phyloP scores from a whole-genome alignment of 2,329 filamentous ascomycete species.

The Ilyonectria mors-panacis region DNA sequence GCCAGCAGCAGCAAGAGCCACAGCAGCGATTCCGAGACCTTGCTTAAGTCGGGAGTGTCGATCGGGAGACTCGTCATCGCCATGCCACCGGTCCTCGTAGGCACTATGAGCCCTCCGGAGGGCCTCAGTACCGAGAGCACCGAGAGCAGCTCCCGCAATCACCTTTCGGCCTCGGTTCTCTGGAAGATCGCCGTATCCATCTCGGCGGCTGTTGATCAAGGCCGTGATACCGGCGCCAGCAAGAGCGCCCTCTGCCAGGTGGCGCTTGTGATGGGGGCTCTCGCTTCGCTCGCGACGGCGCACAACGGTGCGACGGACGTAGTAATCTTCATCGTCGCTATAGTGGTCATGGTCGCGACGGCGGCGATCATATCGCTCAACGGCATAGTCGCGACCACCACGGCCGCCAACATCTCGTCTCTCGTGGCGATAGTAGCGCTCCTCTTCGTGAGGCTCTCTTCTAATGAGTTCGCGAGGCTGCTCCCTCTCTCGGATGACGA shows the following conservation, averaged over 20 bases:
- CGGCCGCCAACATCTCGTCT: constrained; percentile 59
- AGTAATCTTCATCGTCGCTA: constrained; percentile 65
- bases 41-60: constrained; percentile 69
- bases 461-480: constrained; percentile 54
- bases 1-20: constrained; percentile 75
- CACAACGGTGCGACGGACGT: constrained; percentile 62
- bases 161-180: constrained; percentile 72
- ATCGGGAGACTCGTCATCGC: constrained; percentile 57
- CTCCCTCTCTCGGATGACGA: constrained; percentile 62
- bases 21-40: constrained; percentile 74
- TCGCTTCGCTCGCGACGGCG: constrained; percentile 67
- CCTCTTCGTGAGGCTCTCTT: constrained; percentile 60
- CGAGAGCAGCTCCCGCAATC: constrained; percentile 73
- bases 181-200: constrained; percentile 64
- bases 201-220: constrained; percentile 69
- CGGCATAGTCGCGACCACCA: constrained; percentile 49
- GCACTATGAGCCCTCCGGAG: constrained; percentile 73
- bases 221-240: constrained; percentile 75
- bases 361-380: constrained; percentile 57
- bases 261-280: constrained; percentile 69
- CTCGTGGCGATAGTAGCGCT: constrained; percentile 68
- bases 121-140: constrained; percentile 74
- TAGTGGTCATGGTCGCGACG: constrained; percentile 61
- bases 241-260: constrained; percentile 75
- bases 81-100: constrained; percentile 68